phyloP scores from a whole-genome alignment of 2,329 filamentous ascomycete genomes.

The Penicillium nordicum region DNA sequence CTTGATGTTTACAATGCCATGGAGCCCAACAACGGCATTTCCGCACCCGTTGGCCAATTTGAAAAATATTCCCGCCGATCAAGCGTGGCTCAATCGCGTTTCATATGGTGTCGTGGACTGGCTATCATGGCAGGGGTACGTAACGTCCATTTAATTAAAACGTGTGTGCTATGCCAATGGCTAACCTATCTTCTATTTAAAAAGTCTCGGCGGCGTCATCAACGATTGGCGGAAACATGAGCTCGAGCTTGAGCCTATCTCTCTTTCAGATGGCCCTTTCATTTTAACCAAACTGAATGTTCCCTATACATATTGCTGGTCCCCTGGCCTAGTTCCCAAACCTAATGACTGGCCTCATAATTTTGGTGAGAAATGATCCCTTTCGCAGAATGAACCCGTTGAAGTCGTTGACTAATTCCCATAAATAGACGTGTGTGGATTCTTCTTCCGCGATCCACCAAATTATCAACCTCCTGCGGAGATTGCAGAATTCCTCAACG shows the following conservation, averaged over 20 bases:
- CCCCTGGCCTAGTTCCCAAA: slow-evolving; percentile 33
- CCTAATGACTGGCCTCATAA: slow-evolving; percentile 31
- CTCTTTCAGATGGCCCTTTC: slow-evolving; percentile 29
- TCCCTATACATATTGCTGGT: slow-evolving; percentile 43
- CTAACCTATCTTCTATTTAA: neutral
- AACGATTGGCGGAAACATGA: slow-evolving; percentile 35
- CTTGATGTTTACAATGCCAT: slow-evolving; percentile 51
- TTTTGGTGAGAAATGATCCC: neutral
- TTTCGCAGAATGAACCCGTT: no score
- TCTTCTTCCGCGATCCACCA: slow-evolving; percentile 38
- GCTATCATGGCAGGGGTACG: slow-evolving; percentile 46
- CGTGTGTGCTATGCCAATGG: neutral
- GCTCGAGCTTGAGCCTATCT: slow-evolving; percentile 37
- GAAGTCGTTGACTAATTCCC: neutral
- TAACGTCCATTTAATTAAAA: neutral
- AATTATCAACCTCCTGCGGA: slow-evolving; percentile 37
- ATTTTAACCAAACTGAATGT: slow-evolving; percentile 31
- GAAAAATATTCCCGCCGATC: slow-evolving; percentile 30
- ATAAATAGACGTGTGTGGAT: slow-evolving; percentile 36
- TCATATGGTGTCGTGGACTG: slow-evolving; percentile 44
- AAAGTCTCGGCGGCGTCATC: slow-evolving; percentile 40
- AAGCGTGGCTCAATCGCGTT: slow-evolving; percentile 38
- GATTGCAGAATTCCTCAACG: slow-evolving; percentile 41
- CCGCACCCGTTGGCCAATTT: slow-evolving; percentile 48
- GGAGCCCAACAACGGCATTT: slow-evolving; percentile 40